phyloP scores from a whole-genome alignment of 2,329 filamentous ascomycete species.

The Lasiodiplodia sp. region DNA sequence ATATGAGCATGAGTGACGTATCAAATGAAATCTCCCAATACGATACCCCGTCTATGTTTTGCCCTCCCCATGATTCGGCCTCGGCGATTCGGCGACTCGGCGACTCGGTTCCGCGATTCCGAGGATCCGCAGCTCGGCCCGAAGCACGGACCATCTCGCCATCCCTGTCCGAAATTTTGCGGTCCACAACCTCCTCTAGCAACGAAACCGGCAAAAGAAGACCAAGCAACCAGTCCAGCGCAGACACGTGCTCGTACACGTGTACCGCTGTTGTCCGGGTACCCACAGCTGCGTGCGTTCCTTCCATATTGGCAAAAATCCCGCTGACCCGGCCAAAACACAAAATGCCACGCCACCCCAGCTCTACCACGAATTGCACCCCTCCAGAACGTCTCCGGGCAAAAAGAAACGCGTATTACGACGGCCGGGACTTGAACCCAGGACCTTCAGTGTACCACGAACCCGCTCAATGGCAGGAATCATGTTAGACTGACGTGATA shows the following conservation, averaged over 20 bases:
- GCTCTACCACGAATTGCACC: not conserved
- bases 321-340: not conserved
- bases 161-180: not conserved
- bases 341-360: not conserved
- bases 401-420: conserved; percentile 11
- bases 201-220: not conserved
- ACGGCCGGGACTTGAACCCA: conserved; percentile 27
- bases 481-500: conserved; percentile 56
- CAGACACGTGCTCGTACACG: not conserved
- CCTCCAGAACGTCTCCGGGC: not conserved
- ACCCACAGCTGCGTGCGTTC: not conserved
- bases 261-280: not conserved
- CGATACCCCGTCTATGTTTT: too few relatives aligned
- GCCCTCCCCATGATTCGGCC: too few relatives aligned
- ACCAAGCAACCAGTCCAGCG: not conserved
- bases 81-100: too few relatives aligned
- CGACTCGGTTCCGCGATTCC: too few relatives aligned
- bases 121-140: not conserved
- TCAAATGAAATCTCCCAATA: too few relatives aligned
- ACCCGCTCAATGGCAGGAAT: not conserved
- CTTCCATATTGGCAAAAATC: too few relatives aligned
- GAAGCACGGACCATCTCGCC: not conserved
- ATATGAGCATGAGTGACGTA: too few relatives aligned
- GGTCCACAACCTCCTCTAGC: not conserved
- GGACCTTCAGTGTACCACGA: conserved; percentile 23